phyloP scores from a whole-genome alignment of 2,329 filamentous ascomycete genomes.

The Immersiporthe knoxdaviesiana region DNA sequence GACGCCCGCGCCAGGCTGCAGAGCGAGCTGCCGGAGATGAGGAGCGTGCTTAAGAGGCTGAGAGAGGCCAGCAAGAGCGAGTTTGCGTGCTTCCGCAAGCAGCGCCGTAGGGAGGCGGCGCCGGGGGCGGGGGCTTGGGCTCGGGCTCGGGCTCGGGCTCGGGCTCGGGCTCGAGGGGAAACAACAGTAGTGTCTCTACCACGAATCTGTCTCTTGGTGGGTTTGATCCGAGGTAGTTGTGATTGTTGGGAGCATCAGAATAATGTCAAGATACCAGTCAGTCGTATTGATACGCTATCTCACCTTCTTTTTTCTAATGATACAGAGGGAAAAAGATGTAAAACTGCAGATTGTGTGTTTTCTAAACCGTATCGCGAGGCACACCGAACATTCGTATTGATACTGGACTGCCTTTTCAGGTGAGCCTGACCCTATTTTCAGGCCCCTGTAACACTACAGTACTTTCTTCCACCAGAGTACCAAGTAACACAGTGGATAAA shows the following conservation, averaged over 20 bases:
- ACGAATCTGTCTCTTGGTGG: constrained; percentile 21
- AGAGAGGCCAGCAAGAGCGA: constrained; percentile 81
- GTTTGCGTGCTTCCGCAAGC: constrained; percentile 82
- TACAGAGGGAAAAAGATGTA: no score
- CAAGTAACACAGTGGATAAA: no score
- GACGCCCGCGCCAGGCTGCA: constrained; percentile 80
- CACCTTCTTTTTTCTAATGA: not conserved
- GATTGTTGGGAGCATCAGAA: not conserved
- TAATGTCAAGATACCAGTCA: not conserved
- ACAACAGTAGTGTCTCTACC: constrained; percentile 24
- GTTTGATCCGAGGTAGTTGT: constrained; percentile 17
- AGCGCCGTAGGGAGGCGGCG: constrained; percentile 41
- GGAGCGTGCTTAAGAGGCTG: constrained; percentile 80
- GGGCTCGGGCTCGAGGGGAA: no score
- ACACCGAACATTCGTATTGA: no score
- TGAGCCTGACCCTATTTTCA: no score
- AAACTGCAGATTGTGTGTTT: not conserved
- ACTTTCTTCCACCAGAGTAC: no score
- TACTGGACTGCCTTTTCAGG: no score
- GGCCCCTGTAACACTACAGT: no score
- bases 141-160: no score
- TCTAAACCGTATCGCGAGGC: no score
- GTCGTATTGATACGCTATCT: not conserved
- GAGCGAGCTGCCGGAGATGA: constrained; percentile 86
- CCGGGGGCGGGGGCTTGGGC: constrained; percentile 18